Percentiles rank a stretch among this genome's conserved stretches.
Evolutionary conservation across 176 grass and related monocot species (phyloP).

Genomic region (Hordeum marinum): DNA sequence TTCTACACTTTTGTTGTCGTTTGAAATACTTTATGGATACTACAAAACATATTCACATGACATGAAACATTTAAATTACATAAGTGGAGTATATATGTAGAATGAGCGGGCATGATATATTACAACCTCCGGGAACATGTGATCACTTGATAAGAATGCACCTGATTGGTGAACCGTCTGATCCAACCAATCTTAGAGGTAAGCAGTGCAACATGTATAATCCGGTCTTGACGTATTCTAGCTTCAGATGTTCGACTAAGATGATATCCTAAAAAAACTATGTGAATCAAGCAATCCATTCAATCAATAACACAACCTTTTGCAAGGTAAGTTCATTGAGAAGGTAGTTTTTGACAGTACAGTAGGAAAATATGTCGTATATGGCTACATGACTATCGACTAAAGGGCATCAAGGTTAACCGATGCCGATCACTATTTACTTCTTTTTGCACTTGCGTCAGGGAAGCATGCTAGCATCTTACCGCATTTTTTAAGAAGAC

Average conservation of each 20-base stretch:
- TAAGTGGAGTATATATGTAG: background rate
- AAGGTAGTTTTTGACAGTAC: background rate
- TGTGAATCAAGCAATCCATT: background rate
- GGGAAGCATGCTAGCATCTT: constrained; percentile 10
- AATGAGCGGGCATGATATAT: background rate
- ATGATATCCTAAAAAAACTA: constrained; percentile 63
- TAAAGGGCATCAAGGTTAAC: background rate
- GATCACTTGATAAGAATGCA: constrained; percentile 86
- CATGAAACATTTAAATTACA: background rate
- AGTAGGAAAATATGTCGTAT: background rate
- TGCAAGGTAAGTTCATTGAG: background rate
- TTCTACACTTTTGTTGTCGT: background rate
- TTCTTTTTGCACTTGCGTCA: background rate
- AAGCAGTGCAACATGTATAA: constrained; percentile 78
- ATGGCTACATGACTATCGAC: background rate
- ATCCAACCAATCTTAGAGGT: constrained; percentile 57
- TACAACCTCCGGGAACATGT: background rate
- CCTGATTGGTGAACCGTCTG: constrained; percentile 72
- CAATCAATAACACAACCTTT: background rate
- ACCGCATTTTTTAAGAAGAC: constrained; percentile 72
- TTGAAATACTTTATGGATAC: background rate
- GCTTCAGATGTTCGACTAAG: constrained; percentile 66
- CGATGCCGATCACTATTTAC: background rate
- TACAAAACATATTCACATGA: background rate
- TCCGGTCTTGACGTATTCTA: constrained; percentile 59